Percentiles rank a stretch among this genome's conserved stretches.
These are phyloP conservation scores for Phascolomyces articulosus DNA, from an alignment of 371 early-diverging fungal species.

Conservation along the genomic window DNA sequence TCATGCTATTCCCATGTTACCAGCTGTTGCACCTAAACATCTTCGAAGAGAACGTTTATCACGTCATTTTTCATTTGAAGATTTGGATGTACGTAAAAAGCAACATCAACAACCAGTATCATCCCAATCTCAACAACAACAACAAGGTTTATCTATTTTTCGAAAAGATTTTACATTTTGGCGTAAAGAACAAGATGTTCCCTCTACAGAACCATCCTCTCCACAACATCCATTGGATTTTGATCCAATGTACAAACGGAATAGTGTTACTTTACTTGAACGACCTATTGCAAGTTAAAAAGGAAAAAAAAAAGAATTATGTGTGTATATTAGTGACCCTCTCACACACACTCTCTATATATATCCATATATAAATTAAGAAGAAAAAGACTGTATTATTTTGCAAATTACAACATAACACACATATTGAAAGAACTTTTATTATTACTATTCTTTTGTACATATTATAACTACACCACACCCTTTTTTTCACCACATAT, in stretches of 20 bases:
- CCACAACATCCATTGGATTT: slow-evolving; percentile 11
- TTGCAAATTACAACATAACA: too few species aligned
- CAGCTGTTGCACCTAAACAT: not conserved
- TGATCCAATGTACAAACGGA: slow-evolving; percentile 11
- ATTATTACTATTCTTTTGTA: too few species aligned
- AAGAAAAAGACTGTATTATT: too few species aligned
- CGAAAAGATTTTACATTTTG: slow-evolving; percentile 37
- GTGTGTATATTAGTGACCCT: too few species aligned
- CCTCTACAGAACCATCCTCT: not conserved
- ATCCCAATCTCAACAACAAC: slow-evolving; percentile 22
- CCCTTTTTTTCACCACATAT: not conserved
- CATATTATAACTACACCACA: not conserved
- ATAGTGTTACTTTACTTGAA: slow-evolving; percentile 9
- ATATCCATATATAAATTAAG: too few species aligned
- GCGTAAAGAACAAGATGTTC: slow-evolving; percentile 7
- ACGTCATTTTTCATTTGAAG: slow-evolving; percentile 44
- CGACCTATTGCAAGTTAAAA: slow-evolving; percentile 1
- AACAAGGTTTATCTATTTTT: slow-evolving; percentile 29
- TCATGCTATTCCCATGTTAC: not conserved
- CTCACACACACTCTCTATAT: too few species aligned
- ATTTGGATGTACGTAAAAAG: slow-evolving; percentile 19
- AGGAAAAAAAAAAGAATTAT: too few species aligned
- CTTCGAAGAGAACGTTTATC: slow-evolving; percentile 26
- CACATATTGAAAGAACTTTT: too few species aligned
- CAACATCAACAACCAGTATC: slow-evolving; percentile 10